phyloP scores from a whole-genome alignment of 2,329 filamentous ascomycete genomes.

The Diaporthe batatas region DNA sequence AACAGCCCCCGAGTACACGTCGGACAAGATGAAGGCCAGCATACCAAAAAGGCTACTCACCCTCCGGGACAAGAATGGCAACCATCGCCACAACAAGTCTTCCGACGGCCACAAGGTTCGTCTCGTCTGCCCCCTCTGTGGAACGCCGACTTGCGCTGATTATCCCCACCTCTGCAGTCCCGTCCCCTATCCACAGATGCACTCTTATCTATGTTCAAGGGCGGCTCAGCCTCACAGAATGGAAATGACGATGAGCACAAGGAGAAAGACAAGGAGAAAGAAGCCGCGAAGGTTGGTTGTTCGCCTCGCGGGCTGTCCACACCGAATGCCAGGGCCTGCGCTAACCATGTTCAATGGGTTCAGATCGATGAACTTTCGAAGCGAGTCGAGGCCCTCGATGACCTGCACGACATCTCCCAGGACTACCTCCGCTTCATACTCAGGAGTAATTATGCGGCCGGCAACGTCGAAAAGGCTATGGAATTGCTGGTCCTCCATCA shows the following conservation, averaged over 20 bases:
- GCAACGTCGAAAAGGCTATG: conserved; percentile 80
- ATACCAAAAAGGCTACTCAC: conserved; percentile 77
- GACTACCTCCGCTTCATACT: conserved; percentile 71
- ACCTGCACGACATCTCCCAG: conserved; percentile 60
- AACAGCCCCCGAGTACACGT: conserved; percentile 18
- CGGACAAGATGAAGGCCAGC: conserved; percentile 63
- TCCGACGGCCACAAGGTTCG: conserved; percentile 67
- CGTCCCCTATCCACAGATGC: conserved; percentile 68
- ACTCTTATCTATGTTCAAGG: conserved; percentile 75
- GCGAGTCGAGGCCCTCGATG: conserved; percentile 57
- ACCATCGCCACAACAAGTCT: conserved; percentile 67
- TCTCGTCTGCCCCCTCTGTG: conserved; percentile 38
- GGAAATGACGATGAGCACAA: conserved; percentile 68
- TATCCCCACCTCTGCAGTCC: conserved; percentile 53
- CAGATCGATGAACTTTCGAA: conserved; percentile 59
- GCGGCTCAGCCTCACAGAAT: conserved; percentile 68
- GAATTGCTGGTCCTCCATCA: conserved; percentile 83
- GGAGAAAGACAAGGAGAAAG: conserved; percentile 64
- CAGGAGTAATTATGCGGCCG: conserved; percentile 74
- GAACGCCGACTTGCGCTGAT: conserved; percentile 41
- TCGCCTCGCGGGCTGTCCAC: too few species aligned
- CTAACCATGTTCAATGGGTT: conserved; percentile 21
- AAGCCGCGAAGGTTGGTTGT: conserved; percentile 54
- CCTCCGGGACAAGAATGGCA: conserved; percentile 74
- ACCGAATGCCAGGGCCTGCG: neutral